phyloP scores from a whole-genome alignment of 257 asterid species.

The Fraxinus pennsylvanica region DNA sequence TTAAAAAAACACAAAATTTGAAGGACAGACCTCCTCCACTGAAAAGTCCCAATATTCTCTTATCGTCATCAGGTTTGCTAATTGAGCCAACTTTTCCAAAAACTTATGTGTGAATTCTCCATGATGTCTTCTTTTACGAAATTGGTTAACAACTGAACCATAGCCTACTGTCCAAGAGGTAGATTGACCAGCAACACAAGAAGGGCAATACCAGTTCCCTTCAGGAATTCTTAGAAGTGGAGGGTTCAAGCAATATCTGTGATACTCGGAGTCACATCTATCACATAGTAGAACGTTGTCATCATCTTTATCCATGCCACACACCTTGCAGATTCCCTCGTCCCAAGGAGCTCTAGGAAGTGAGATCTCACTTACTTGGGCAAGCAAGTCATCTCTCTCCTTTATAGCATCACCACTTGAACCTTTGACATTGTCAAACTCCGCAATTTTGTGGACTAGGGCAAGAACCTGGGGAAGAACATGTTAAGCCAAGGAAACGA shows the following conservation, averaged over 20 bases:
- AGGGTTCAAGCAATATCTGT: conserved; percentile 91
- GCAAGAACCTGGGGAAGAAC: conserved; percentile 59
- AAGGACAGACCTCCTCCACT: conserved; percentile 68
- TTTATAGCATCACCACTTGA: conserved; percentile 53
- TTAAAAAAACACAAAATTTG: not conserved
- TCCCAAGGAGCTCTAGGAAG: conserved; percentile 99
- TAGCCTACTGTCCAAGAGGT: conserved; percentile 36
- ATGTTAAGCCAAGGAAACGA: conserved; percentile 17
- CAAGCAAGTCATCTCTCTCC: conserved; percentile 64
- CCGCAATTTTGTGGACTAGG: conserved; percentile 56
- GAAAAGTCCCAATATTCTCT: conserved; percentile 85
- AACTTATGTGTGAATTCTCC: conserved; percentile 48
- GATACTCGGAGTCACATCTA: conserved; percentile 86
- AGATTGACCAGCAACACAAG: conserved; percentile 62
- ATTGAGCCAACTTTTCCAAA: conserved; percentile 59
- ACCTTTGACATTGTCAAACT: conserved; percentile 33
- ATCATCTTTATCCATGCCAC: conserved; percentile 96
- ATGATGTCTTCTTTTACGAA: conserved; percentile 41
- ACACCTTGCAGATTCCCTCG: conserved; percentile 87
- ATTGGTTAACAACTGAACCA: conserved; percentile 37
- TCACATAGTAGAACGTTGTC: conserved; percentile 87
- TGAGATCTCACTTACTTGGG: conserved; percentile 48
- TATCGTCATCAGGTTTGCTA: conserved; percentile 65
- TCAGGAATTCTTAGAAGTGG: conserved; percentile 82
- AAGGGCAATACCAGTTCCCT: conserved; percentile 97